A percentile compares a stretch with the other conserved stretches of the same genome.
Conservation (phyloP, 2,329 filamentous ascomycete species). For the Arthrobotrys sinensis region DNA sequence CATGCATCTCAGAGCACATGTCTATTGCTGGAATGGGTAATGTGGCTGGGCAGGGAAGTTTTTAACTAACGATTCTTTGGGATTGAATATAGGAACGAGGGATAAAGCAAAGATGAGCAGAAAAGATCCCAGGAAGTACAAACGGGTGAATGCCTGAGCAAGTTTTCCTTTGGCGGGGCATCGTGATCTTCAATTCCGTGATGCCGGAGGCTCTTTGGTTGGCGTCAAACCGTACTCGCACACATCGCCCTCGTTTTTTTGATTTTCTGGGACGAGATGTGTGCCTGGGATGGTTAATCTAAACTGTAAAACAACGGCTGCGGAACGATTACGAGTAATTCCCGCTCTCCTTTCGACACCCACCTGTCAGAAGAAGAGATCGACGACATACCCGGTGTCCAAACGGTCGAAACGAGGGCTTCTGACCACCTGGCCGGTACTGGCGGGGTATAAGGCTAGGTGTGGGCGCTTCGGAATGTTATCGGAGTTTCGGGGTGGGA, state of each 20-base stretch:
- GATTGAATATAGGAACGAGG: constrained; percentile 73
- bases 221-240: constrained; percentile 7
- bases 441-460: constrained; percentile 15
- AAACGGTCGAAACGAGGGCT: constrained; percentile 37
- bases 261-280: constrained; percentile 21
- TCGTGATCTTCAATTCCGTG: constrained; percentile 23
- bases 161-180: constrained; percentile 18
- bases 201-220: constrained; percentile 32
- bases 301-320: constrained; percentile 32
- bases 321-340: constrained; percentile 43
- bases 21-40: constrained; percentile 39
- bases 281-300: constrained; percentile 32
- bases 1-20: constrained; percentile 55
- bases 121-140: constrained; percentile 82
- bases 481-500: constrained; percentile 61
- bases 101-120: constrained; percentile 80
- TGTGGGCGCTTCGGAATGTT: constrained; percentile 51
- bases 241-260: background rate
- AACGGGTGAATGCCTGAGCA: constrained; percentile 71
- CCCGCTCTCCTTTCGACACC: constrained; percentile 11
- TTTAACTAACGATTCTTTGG: constrained; percentile 53
- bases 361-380: constrained; percentile 40
- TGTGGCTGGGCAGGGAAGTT: constrained; percentile 59
- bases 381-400: constrained; percentile 50
- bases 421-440: constrained; percentile 50